Evolutionary conservation across 768 basidiomycete species (phyloP), one percentile per base, ranked within the genome.

Genomic region (Cystobasidium onofrii): DNA sequence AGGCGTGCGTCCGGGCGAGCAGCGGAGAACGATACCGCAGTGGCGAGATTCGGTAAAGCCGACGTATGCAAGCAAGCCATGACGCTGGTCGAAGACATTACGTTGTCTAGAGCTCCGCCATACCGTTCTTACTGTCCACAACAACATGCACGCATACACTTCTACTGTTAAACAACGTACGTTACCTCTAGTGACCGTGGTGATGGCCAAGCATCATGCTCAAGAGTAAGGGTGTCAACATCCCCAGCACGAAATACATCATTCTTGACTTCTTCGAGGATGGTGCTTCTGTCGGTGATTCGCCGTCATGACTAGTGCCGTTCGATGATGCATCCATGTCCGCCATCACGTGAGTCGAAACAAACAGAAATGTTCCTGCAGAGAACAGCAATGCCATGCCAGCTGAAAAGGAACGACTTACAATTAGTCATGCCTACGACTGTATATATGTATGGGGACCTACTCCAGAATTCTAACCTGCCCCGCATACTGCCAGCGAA

Each of bases 281-380:
- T 23, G 20, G 17, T 34, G 63, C 63, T 13, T 15, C 33, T 39
- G 29, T 20, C 2, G 33, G 9, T 6, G 25, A 27, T 12, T 34
- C 34, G 25, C 43, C 34, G 10, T 64, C 63, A 12, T n/a, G 3
- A 23, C 34, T 18, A 64, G 4, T 33, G 33, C 17, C 17, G 41
- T 39, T 34, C 63, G 63, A 64, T 50, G 46, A 50, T 50, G 46
- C 18, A 20, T 75, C 67, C 27, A 60, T 43, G 13, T 72, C 70
- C 33, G 66, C 54, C 83, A 36, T 79, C 64, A 25, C 75, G 65
- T 73, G 88, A 0, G 92, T 92, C 0, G 93, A 92, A 10, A 97
- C 94, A 79, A 95, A 96, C 44, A 97, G 84, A 82, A 96, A 96
- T 1, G 91, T 92, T 10, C 93, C 93, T 55, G 91, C 93, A 17